These are phyloP conservation scores for Penicillium vulpinum DNA, from an alignment of 2,329 filamentous ascomycete genomes.

Conservation along the genomic window DNA sequence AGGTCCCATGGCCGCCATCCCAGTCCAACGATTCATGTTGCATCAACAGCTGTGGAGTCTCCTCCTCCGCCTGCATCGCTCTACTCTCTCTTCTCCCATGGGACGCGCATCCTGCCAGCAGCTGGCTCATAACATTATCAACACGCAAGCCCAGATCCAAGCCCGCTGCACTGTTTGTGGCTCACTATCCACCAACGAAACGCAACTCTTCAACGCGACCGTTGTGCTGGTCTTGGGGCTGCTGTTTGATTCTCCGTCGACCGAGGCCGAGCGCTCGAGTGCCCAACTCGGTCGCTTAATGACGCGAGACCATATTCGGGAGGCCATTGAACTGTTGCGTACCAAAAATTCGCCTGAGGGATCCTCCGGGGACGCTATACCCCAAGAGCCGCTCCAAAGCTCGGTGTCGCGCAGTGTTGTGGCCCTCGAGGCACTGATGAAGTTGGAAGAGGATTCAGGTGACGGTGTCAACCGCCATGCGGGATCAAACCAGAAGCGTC, in stretches of 20 bases:
- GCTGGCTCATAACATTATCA: slow-evolving; percentile 8
- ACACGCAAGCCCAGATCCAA: slow-evolving; percentile 7
- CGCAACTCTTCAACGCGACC: slow-evolving; percentile 5
- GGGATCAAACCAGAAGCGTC: background rate
- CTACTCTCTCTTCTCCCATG: slow-evolving; percentile 5
- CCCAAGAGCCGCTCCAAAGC: background rate
- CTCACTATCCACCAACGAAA: slow-evolving; percentile 3
- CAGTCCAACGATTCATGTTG: slow-evolving; percentile 18
- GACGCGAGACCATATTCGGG: background rate
- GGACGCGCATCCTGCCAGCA: slow-evolving; percentile 4
- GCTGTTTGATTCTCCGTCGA: background rate
- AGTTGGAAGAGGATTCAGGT: background rate
- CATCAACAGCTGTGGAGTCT: slow-evolving; percentile 22
- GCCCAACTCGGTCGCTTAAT: background rate
- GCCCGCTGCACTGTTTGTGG: slow-evolving; percentile 3
- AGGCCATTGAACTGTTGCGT: background rate
- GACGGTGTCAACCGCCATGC: background rate
- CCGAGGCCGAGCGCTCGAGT: background rate
- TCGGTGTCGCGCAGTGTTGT: background rate
- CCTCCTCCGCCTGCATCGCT: slow-evolving; percentile 16
- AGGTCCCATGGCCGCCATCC: slow-evolving; percentile 15
- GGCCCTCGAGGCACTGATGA: background rate
- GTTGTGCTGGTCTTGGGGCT: slow-evolving; percentile 3
- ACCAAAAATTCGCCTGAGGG: background rate
- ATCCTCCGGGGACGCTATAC: background rate